Evolutionary conservation across 495 filamentous ascomycete species (phyloP).

Genomic region (Penicillium verhagenii): DNA sequence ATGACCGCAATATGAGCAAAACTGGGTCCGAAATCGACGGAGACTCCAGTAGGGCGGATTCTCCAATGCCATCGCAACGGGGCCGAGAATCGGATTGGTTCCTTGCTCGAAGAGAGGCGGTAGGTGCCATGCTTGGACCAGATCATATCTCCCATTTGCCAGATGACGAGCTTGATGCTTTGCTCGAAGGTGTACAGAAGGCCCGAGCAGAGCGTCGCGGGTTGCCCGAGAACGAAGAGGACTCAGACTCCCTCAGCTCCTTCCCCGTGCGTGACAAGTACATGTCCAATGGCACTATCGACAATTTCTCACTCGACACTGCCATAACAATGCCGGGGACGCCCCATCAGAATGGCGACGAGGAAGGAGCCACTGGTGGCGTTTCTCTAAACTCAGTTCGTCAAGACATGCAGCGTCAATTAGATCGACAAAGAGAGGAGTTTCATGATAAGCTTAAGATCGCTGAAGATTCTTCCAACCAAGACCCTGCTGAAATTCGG

Average conservation of each 20-base stretch:
- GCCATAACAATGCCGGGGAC: conserved; percentile 91
- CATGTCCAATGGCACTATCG: conserved; percentile 89
- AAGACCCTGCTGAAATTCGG: conserved; percentile 80
- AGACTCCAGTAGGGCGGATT: conserved; percentile 71
- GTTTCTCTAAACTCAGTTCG: conserved; percentile 70
- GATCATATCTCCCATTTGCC: conserved; percentile 86
- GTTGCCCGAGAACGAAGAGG: conserved; percentile 72
- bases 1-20: conserved; percentile 75
- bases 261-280: conserved; percentile 93
- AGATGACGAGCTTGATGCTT: conserved; percentile 90
- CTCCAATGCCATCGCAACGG: conserved; percentile 65
- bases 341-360: conserved; percentile 68
- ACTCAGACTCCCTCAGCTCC: conserved; percentile 84
- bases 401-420: conserved; percentile 83
- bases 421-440: conserved; percentile 81
- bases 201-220: conserved; percentile 79
- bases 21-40: conserved; percentile 68
- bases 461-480: conserved; percentile 69
- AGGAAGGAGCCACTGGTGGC: conserved; percentile 59
- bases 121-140: conserved; percentile 81
- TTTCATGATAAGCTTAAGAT: conserved; percentile 77
- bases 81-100: conserved; percentile 94
- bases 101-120: conserved; percentile 89
- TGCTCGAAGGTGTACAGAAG: conserved; percentile 93
- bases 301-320: conserved; percentile 96